These are phyloP conservation scores for Cucumis cinereus DNA, from an alignment of 306 rosid species.

Conservation along the genomic window DNA sequence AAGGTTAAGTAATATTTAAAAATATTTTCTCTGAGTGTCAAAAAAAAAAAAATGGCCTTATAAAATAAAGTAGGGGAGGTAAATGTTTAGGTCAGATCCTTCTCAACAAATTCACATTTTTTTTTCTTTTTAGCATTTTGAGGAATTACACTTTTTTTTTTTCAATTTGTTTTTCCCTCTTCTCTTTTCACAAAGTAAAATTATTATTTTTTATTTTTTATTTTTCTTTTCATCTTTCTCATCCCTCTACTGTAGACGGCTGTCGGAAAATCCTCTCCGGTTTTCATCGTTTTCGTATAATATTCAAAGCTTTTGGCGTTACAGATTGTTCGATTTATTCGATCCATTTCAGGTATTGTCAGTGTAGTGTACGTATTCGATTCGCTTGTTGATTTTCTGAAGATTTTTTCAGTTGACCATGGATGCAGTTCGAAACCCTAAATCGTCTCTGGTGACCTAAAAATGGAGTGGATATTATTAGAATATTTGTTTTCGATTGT, in stretches of 20 bases:
- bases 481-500: background rate
- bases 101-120: background rate
- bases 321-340: background rate
- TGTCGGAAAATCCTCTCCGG: constrained; percentile 37
- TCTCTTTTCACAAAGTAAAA: constrained; percentile 19
- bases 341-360: background rate
- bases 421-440: constrained; percentile 4
- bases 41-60: background rate
- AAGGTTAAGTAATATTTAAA: background rate
- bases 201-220: background rate
- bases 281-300: constrained; percentile 1
- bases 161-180: background rate
- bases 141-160: constrained; percentile 4
- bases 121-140: background rate
- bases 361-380: background rate
- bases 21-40: background rate
- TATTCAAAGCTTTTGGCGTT: constrained; percentile 5
- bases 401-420: background rate
- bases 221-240: constrained; percentile 11
- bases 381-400: background rate
- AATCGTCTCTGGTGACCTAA: background rate
- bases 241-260: constrained; percentile 27
- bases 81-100: background rate
- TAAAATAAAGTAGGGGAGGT: background rate
- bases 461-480: background rate